Conservation (phyloP, 768 basidiomycete species). For the Suillus bovinus region DNA sequence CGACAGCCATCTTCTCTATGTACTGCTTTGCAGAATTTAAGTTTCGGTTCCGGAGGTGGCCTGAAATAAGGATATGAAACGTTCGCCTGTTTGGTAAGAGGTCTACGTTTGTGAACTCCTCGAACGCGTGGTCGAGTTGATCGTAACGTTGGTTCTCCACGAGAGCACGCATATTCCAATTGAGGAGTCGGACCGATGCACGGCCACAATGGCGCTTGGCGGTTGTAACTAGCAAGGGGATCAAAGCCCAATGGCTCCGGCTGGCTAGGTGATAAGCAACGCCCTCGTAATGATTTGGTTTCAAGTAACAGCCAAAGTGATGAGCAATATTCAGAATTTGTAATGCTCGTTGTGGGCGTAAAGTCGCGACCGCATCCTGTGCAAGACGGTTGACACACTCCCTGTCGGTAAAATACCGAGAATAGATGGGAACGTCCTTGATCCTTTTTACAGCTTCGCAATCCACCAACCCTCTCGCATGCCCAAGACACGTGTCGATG, state of each 20-base stretch:
- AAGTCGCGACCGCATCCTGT: slow-evolving; percentile 31
- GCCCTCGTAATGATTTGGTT: slow-evolving; percentile 58
- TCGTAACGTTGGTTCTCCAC: slow-evolving; percentile 54
- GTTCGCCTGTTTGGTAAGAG: slow-evolving; percentile 59
- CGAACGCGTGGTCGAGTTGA: slow-evolving; percentile 44
- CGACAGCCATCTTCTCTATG: slow-evolving; percentile 56
- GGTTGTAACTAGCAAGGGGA: slow-evolving; percentile 49
- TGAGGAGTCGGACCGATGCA: slow-evolving; percentile 57
- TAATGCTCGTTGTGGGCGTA: slow-evolving; percentile 42
- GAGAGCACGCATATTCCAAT: slow-evolving; percentile 68
- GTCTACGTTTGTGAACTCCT: slow-evolving; percentile 48
- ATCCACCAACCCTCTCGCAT: slow-evolving; percentile 14
- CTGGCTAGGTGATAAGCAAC: slow-evolving; percentile 51
- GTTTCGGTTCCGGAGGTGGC: slow-evolving; percentile 69
- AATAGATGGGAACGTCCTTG: slow-evolving; percentile 23
- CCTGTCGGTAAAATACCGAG: slow-evolving; percentile 32
- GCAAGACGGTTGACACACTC: slow-evolving; percentile 36
- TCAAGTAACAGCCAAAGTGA: slow-evolving; percentile 48
- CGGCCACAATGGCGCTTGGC: slow-evolving; percentile 50
- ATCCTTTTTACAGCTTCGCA: slow-evolving; percentile 14
- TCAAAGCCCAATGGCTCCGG: slow-evolving; percentile 47
- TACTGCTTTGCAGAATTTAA: slow-evolving; percentile 52
- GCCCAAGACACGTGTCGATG: slow-evolving; percentile 27
- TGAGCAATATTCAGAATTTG: slow-evolving; percentile 50
- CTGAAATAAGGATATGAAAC: slow-evolving; percentile 67